Conservation (phyloP, 768 basidiomycete species). For the Mycena sanguinolenta region DNA sequence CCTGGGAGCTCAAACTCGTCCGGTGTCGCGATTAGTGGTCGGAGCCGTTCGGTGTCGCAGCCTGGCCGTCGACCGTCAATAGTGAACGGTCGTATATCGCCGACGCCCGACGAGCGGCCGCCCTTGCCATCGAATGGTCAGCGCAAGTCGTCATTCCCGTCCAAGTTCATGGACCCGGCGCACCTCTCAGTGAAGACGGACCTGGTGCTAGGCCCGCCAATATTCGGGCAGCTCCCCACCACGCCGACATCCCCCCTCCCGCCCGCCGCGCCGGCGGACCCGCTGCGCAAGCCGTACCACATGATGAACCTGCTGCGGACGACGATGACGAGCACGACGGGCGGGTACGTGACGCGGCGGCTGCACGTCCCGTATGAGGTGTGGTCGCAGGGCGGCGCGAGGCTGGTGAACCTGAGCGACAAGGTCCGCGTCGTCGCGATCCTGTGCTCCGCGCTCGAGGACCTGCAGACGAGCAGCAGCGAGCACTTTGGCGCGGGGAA, state of each 20-base stretch:
- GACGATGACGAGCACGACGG: slow-evolving; percentile 84
- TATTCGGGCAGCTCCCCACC: slow-evolving; percentile 71
- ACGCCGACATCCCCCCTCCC: slow-evolving; percentile 87
- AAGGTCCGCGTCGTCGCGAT: slow-evolving; percentile 90
- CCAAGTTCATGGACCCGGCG: slow-evolving; percentile 65
- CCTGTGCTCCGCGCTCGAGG: slow-evolving; percentile 82
- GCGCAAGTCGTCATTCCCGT: slow-evolving; percentile 75
- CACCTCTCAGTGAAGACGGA: slow-evolving; percentile 66
- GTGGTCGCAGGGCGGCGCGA: slow-evolving; percentile 93
- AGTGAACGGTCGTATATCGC: slow-evolving; percentile 64
- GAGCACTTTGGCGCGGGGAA: slow-evolving; percentile 86
- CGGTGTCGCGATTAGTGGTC: slow-evolving; percentile 51
- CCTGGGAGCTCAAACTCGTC: slow-evolving; percentile 53
- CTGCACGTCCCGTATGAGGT: slow-evolving; percentile 91
- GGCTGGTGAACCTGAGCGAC: slow-evolving; percentile 83
- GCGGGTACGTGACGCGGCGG: slow-evolving; percentile 90
- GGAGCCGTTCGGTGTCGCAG: slow-evolving; percentile 82
- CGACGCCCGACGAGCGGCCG: slow-evolving; percentile 62
- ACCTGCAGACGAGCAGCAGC: slow-evolving; percentile 77
- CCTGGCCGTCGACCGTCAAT: slow-evolving; percentile 79
- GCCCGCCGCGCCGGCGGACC: slow-evolving; percentile 76
- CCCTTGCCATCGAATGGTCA: slow-evolving; percentile 64
- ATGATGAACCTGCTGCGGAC: slow-evolving; percentile 86
- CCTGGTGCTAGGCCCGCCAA: slow-evolving; percentile 59
- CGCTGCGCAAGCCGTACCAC: slow-evolving; percentile 88